Evolutionary conservation across 2,329 filamentous ascomycete genomes (phyloP).

Genomic region (Cryphonectria radicalis): DNA sequence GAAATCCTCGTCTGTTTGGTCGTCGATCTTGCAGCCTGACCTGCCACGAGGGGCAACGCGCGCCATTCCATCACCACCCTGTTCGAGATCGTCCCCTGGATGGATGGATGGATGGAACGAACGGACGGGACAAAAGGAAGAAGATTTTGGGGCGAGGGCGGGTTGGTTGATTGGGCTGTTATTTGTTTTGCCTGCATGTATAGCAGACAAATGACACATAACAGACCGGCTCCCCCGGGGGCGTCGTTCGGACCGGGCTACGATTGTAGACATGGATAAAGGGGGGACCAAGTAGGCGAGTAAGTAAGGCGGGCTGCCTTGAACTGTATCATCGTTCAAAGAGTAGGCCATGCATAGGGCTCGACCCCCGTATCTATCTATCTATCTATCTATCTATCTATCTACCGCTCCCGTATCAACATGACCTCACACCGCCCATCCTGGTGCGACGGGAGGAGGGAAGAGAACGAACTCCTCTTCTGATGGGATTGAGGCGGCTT

Average conservation of each 20-base stretch:
- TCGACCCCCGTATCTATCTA: not conserved
- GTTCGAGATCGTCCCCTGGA: not conserved
- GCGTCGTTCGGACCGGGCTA: not conserved
- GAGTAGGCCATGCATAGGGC: not conserved
- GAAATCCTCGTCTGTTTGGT: not conserved
- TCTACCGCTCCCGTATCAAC: not conserved
- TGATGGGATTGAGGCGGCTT: not conserved
- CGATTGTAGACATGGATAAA: not conserved
- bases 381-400: not conserved
- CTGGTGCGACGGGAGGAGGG: not conserved
- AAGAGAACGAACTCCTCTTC: not conserved
- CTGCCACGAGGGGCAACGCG: not conserved
- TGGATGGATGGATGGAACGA: not conserved
- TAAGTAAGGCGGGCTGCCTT: not conserved
- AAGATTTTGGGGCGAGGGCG: too few species aligned
- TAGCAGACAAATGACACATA: too few species aligned
- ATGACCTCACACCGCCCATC: conserved; percentile 22
- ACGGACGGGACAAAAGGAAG: too few species aligned
- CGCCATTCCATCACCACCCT: not conserved
- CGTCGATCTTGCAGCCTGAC: not conserved
- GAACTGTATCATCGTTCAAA: not conserved
- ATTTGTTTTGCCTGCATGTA: too few species aligned
- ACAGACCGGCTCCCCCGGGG: not conserved
- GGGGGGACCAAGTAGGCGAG: not conserved
- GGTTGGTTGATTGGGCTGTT: not conserved